phyloP scores from a whole-genome alignment of 78 protist genomes.

The Mastigamoeba balamuthi region DNA sequence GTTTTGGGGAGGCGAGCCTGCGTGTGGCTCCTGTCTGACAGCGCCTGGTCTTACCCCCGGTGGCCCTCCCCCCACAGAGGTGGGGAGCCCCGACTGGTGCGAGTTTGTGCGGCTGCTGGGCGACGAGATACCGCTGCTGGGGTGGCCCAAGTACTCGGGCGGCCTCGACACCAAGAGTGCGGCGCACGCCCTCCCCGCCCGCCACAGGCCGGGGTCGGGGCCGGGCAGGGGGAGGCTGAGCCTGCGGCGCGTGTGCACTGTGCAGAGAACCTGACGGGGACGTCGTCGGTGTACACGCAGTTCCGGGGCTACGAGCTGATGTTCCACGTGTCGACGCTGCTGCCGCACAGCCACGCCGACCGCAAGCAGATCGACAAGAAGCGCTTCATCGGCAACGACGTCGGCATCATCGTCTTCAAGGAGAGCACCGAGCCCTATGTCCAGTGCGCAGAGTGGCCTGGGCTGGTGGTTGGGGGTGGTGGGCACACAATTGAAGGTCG shows the following conservation, averaged over 20 bases:
- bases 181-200: no score
- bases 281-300: neutral
- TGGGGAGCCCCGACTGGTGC: neutral
- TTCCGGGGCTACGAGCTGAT: neutral
- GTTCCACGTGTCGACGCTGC: neutral
- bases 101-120: constrained; percentile 36
- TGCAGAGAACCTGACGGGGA: neutral
- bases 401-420: neutral
- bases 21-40: no score
- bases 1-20: no score
- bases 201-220: no score
- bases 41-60: no score
- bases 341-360: neutral
- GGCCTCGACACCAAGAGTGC: constrained; percentile 46
- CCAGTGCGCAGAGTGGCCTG: no score
- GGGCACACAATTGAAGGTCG: no score
- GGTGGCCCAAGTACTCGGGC: constrained; percentile 47
- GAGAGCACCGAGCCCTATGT: no score
- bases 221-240: no score
- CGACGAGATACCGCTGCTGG: constrained; percentile 19
- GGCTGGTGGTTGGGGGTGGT: no score
- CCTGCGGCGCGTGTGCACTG: no score
- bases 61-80: no score
- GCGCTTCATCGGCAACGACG: neutral
- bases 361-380: neutral